Base-by-base conservation (phyloP, 345 rosid genomes). In the Litchi chinensis region DNA sequence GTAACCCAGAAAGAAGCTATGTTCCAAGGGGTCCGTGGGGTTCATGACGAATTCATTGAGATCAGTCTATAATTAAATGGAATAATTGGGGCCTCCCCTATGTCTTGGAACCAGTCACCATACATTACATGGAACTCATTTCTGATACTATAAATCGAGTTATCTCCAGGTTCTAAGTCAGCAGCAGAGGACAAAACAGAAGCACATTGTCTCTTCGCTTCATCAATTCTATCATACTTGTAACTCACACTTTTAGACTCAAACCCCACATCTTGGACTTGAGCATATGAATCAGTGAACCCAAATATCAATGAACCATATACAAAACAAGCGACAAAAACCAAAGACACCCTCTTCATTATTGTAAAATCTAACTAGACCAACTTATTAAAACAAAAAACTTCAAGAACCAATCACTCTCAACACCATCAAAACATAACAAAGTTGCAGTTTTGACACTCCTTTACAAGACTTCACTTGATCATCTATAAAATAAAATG, bases 81-180 rank as follows among this genome's bases (percentile, higher is more conserved):
- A 79, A 95, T 70, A 68, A 95, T 84, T 21, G 97, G 98, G 79
- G 93, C 83, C 76, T 83, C 79, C 21, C 91, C 93, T 0, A 67
- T 56, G 41, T 84, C 91, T 82, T 95, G 94, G 18, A 32, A 50
- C 98, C 97, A 95, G 83, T 93, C 95, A 67, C 98, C 97, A 84
- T 90, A 79, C 39, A 73, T 77, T 41, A 95, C 89, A 73, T 24
- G 32, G 54, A 91, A 80, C 24, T 77, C 88, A 41, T 88, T 87
- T 81, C 79, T 89, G 68, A 90, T 85, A 7, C 83, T 57, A 83
- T 80, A 84, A 63, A 83, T 63, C 66, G 82, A 82, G 77, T 70
- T 72, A 50, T 80, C 82, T 0, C 82, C 89, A 22, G 84, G 72
- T 26, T 74, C 88, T 71, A 93, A 65, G 10, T 89, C 88, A 68